Evolutionary conservation across 345 rosid species (phyloP).

Genomic region (Linum tenue): DNA sequence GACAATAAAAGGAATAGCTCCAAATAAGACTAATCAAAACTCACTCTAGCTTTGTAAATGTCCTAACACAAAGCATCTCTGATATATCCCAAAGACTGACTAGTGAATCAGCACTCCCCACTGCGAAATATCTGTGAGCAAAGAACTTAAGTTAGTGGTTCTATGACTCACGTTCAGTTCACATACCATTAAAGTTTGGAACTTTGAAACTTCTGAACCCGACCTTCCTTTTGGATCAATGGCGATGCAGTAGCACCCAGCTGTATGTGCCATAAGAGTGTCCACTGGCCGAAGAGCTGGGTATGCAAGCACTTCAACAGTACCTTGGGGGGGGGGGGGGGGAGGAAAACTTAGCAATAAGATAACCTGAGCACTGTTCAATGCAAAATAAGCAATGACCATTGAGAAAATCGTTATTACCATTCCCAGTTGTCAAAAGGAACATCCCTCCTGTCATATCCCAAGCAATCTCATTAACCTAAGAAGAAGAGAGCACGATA

Average conservation of each 20-base stretch:
- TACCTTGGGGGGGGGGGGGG: slow-evolving; percentile 61
- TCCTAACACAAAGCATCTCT: slow-evolving; percentile 84
- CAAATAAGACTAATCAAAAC: slow-evolving; percentile 16
- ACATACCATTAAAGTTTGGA: neutral
- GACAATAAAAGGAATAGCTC: neutral
- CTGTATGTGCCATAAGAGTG: slow-evolving; percentile 90
- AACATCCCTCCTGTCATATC: slow-evolving; percentile 87
- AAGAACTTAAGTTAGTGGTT: slow-evolving; percentile 2
- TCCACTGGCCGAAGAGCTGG: slow-evolving; percentile 71
- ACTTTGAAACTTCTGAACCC: slow-evolving; percentile 12
- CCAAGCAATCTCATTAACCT: slow-evolving; percentile 99
- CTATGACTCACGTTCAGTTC: neutral
- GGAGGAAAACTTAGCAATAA: neutral
- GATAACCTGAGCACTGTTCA: neutral
- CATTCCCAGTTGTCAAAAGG: slow-evolving; percentile 93
- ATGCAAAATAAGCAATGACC: neutral
- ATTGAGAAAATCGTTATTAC: slow-evolving; percentile 30
- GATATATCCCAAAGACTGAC: slow-evolving; percentile 98
- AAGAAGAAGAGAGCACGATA: slow-evolving; percentile 5
- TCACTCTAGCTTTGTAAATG: slow-evolving; percentile 87
- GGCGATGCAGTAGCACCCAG: slow-evolving; percentile 97
- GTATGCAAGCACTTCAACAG: slow-evolving; percentile 80
- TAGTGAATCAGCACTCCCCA: slow-evolving; percentile 97
- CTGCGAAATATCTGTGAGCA: slow-evolving; percentile 73
- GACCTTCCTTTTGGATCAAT: slow-evolving; percentile 94